Percentiles rank a stretch among this genome's conserved stretches.
Evolutionary conservation across 2,329 filamentous ascomycete genomes (phyloP).

Genomic region (Colletotrichum echinochloae): DNA sequence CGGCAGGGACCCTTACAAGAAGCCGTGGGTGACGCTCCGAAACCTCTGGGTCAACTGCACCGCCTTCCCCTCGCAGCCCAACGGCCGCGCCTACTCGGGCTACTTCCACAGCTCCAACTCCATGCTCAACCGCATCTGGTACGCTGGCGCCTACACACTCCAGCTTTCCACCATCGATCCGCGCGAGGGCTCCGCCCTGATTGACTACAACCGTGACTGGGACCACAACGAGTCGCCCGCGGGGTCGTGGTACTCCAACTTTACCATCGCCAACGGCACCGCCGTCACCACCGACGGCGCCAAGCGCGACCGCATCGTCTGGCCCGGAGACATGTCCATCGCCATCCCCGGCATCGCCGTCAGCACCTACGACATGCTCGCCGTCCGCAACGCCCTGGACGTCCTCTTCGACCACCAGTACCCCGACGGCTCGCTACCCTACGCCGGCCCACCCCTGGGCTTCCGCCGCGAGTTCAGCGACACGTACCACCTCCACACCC

Average conservation of each 20-base stretch:
- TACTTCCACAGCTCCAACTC: slow-evolving; percentile 58
- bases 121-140: slow-evolving; percentile 60
- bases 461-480: slow-evolving; percentile 55
- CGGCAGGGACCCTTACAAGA: slow-evolving; percentile 39
- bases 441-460: slow-evolving; percentile 59
- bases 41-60: slow-evolving; percentile 55
- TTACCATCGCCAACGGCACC: slow-evolving; percentile 48
- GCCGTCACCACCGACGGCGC: slow-evolving; percentile 61
- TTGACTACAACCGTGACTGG: slow-evolving; percentile 50
- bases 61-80: slow-evolving; percentile 56
- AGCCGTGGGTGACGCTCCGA: slow-evolving; percentile 49
- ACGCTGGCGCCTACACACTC: slow-evolving; percentile 54
- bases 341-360: slow-evolving; percentile 39
- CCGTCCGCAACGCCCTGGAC: slow-evolving; percentile 60
- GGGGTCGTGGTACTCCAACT: slow-evolving; percentile 50
- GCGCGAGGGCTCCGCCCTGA: slow-evolving; percentile 49
- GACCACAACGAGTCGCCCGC: slow-evolving; percentile 49
- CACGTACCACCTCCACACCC: slow-evolving; percentile 69
- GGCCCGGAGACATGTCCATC: slow-evolving; percentile 70
- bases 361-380: slow-evolving; percentile 46
- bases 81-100: slow-evolving; percentile 60
- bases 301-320: slow-evolving; percentile 67
- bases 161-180: slow-evolving; percentile 52
- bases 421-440: slow-evolving; percentile 60
- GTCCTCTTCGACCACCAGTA: slow-evolving; percentile 55